phyloP scores from a whole-genome alignment of 1,284 basidiomycete genomes.

The Sanguinoderma infundibulare region DNA sequence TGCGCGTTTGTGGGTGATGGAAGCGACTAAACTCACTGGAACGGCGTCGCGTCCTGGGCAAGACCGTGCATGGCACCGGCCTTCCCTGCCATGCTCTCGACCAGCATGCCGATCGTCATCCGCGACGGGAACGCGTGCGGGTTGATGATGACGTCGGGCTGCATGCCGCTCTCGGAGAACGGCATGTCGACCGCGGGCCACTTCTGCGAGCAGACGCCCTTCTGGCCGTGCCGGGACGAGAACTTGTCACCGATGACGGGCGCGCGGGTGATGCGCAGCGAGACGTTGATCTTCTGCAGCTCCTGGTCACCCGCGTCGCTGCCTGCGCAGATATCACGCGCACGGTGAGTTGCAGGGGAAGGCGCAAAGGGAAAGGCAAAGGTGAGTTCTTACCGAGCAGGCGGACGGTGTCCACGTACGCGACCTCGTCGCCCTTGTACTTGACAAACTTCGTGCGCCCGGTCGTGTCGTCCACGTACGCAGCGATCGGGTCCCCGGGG shows the following conservation, averaged over 20 bases:
- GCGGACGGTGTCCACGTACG: constrained; percentile 92
- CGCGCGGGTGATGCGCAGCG: constrained; percentile 90
- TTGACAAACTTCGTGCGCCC: constrained; percentile 88
- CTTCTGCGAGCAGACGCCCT: constrained; percentile 99
- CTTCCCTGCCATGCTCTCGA: constrained; percentile 99
- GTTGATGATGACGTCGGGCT: constrained; percentile 99
- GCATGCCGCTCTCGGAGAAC: constrained; percentile 98
- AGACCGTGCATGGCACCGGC: constrained; percentile 98
- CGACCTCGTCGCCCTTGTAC: constrained; percentile 96
- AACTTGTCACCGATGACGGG: constrained; percentile 99
- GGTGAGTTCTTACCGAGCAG: constrained; percentile 70
- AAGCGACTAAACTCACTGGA: constrained; percentile 69
- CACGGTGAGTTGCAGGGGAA: background rate
- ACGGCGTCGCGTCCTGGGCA: constrained; percentile 97
- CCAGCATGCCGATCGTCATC: constrained; percentile 99
- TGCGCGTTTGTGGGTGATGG: background rate
- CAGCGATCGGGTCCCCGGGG: constrained; percentile 83
- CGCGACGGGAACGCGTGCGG: constrained; percentile 99
- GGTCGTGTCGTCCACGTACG: constrained; percentile 88
- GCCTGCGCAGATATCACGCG: constrained; percentile 47
- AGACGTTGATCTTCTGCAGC: constrained; percentile 94
- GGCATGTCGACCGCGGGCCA: constrained; percentile 99
- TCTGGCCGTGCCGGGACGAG: constrained; percentile 98
- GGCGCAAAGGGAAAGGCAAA: background rate
- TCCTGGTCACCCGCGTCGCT: constrained; percentile 87